Conservation (phyloP, 1,139 yeast genomes). For the Candida neerlandica region DNA sequence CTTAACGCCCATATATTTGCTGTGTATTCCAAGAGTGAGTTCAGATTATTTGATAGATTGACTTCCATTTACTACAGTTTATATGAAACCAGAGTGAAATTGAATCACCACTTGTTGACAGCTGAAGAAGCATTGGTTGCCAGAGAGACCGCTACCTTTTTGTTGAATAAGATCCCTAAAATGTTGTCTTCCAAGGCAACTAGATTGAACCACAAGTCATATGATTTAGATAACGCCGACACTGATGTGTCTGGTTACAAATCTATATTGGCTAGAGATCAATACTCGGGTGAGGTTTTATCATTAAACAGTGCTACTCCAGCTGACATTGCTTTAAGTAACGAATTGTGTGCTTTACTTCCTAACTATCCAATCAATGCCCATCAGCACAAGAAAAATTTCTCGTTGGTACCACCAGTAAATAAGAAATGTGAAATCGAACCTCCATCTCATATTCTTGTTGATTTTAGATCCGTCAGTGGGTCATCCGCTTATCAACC, state of each 20-base stretch:
- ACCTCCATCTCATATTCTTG: conserved; percentile 75
- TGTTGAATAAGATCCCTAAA: conserved; percentile 69
- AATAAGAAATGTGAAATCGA: conserved; percentile 51
- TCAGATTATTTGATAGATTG: conserved; percentile 58
- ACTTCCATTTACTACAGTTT: conserved; percentile 57
- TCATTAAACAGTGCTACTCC: conserved; percentile 47
- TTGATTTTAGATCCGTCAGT: conserved; percentile 73
- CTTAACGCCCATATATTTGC: conserved; percentile 68
- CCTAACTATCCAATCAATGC: conserved; percentile 68
- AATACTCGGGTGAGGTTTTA: conserved; percentile 63
- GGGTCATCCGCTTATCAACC: conserved; percentile 67
- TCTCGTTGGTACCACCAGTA: conserved; percentile 45
- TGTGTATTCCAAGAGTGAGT: conserved; percentile 71
- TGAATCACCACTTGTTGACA: conserved; percentile 61
- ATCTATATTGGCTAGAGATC: conserved; percentile 66
- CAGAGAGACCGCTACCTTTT: conserved; percentile 59
- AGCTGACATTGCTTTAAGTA: conserved; percentile 66
- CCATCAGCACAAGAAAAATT: conserved; percentile 33
- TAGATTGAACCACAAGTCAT: conserved; percentile 39
- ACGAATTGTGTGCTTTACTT: conserved; percentile 70
- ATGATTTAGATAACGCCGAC: conserved; percentile 43
- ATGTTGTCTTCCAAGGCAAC: conserved; percentile 54
- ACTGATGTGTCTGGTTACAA: conserved; percentile 79
- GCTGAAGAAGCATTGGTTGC: conserved; percentile 57
- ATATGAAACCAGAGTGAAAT: conserved; percentile 63